phyloP scores from a whole-genome alignment of 176 grass and related monocot genomes.

The Zizania latifolia region DNA sequence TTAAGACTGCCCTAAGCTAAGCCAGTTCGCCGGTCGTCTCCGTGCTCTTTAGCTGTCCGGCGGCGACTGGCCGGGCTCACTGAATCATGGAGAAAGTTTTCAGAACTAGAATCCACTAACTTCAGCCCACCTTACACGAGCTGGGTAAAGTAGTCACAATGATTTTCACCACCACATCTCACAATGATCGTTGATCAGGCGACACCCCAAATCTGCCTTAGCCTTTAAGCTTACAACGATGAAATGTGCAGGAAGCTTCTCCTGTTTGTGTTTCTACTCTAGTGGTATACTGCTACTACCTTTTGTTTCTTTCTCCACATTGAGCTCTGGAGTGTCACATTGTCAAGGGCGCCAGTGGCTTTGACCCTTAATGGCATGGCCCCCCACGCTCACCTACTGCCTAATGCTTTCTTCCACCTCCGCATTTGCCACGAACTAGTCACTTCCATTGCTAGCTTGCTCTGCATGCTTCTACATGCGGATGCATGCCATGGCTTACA shows the following conservation, averaged over 20 bases:
- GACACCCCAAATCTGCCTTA: slow-evolving; percentile 39
- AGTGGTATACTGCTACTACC: neutral
- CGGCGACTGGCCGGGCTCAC: too few species aligned
- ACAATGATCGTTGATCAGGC: neutral
- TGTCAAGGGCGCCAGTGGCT: slow-evolving; percentile 21
- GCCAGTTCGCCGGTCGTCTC: neutral
- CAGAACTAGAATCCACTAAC: neutral
- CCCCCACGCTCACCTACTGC: slow-evolving; percentile 9
- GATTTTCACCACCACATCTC: neutral
- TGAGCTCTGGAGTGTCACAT: neutral
- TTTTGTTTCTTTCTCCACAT: neutral
- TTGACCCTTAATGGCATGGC: slow-evolving; percentile 30
- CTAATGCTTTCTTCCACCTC: neutral
- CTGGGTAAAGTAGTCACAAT: neutral
- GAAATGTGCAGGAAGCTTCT: slow-evolving; percentile 4
- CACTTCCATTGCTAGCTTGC: neutral
- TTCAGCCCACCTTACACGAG: slow-evolving; percentile 7
- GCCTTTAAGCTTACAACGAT: slow-evolving; percentile 27
- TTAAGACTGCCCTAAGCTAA: too few species aligned
- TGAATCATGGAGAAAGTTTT: too few species aligned
- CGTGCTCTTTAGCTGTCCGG: too few species aligned
- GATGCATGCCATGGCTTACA: neutral
- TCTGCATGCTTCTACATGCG: slow-evolving; percentile 5
- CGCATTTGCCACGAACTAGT: slow-evolving; percentile 28
- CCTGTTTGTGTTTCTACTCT: neutral